Evolutionary conservation across 2,329 filamentous ascomycete genomes (phyloP).

Genomic region (Allantophomopsis lycopodina): DNA sequence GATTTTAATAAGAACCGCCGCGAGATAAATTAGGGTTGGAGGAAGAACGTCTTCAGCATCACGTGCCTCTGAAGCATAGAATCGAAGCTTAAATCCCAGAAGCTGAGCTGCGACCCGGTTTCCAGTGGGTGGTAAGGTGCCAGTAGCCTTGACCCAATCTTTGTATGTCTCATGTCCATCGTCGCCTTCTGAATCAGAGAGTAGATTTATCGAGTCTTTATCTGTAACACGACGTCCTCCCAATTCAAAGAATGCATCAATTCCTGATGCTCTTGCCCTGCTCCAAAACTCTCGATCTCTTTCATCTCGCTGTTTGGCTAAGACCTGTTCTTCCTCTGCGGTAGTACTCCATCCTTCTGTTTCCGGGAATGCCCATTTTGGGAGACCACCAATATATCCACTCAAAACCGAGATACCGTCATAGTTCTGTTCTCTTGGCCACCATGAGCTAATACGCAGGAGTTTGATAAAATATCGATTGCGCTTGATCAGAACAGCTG

Average conservation of each 20-base stretch:
- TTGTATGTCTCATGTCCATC: conserved; percentile 12
- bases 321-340: conserved; percentile 52
- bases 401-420: conserved; percentile 23
- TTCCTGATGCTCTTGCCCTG: conserved; percentile 58
- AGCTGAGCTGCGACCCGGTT: conserved; percentile 90
- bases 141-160: conserved; percentile 70
- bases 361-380: conserved; percentile 70
- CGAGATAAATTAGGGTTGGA: conserved; percentile 83
- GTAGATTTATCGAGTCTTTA: conserved; percentile 32
- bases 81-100: conserved; percentile 91
- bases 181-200: conserved; percentile 22
- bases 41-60: conserved; percentile 67
- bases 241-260: conserved; percentile 82
- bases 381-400: conserved; percentile 47
- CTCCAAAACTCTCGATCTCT: conserved; percentile 75
- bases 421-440: conserved; percentile 55
- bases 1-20: conserved; percentile 87
- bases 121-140: conserved; percentile 69
- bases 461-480: conserved; percentile 92
- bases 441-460: conserved; percentile 87
- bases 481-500: conserved; percentile 83
- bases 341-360: conserved; percentile 47
- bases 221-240: conserved; percentile 57
- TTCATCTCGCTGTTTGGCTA: conserved; percentile 39
- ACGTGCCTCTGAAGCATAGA: conserved; percentile 74